Base-by-base conservation (phyloP, 2,329 filamentous ascomycete species). In the Cryphonectria japonica region DNA sequence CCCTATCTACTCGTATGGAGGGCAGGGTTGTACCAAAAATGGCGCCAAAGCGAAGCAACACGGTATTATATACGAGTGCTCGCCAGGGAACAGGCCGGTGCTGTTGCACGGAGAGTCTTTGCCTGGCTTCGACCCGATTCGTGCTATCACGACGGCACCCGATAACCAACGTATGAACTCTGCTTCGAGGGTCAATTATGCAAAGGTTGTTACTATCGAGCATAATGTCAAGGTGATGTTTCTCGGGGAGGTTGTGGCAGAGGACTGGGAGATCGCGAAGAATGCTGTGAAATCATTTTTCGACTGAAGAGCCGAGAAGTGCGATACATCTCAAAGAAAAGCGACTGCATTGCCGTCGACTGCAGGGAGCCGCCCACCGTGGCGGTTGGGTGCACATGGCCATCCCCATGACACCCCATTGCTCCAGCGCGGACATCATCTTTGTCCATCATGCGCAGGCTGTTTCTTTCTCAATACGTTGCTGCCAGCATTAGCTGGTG, bases 221-320 rank as follows among this genome's bases (percentile, higher is more conserved):
- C 87, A 89, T 78, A 89, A 89, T 74, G 79, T 85, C 74, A 84
- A 82, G 62, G 85, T 89, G n/a, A 82, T 85, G 74, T 88, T 89
- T 75, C 85, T 89, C 67, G 87, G 87, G n/a, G 75, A 78, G 5
- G 80, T 89, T 22, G 69, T 76, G 3, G 69, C 74, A 1, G 74
- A 79, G 0, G 81, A 87, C 74, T 83, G 82, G 73, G 75, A 83
- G 0, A 78, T 78, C 11, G 82, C 88, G 41, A 75, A 75, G 9
- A 76, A 81, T 2, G 85, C 85, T 4, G 84, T 88, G 34, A 66
- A 26, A 41, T 37, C 29, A 41, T 37, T 57, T 34, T 66, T 66
- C 32, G 3, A 13, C 13, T 63, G n/a, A 63, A 39, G n/a, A 8
- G 4, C n/a, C 4, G 34, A 43, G n/a, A 29, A 26, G 34, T 34